Evolutionary conservation across 2,329 filamentous ascomycete species (phyloP).

Genomic region (Diaporthe ampelina): DNA sequence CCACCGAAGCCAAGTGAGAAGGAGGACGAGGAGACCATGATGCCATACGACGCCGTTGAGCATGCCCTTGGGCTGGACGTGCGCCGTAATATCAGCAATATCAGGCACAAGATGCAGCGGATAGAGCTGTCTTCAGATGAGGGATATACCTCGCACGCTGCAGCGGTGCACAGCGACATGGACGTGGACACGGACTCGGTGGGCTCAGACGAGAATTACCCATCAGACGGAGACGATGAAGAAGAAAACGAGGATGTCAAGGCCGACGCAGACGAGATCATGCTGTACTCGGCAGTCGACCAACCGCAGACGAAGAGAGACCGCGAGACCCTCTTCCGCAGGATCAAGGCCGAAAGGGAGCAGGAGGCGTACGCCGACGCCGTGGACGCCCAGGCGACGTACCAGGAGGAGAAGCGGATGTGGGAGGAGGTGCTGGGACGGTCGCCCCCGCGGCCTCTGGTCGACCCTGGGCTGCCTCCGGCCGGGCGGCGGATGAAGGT

Average conservation of each 20-base stretch:
- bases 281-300: slow-evolving; percentile 57
- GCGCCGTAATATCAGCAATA: slow-evolving; percentile 16
- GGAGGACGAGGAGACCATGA: slow-evolving; percentile 46
- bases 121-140: slow-evolving; percentile 25
- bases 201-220: background rate
- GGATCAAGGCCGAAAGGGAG: slow-evolving; percentile 57
- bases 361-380: slow-evolving; percentile 61
- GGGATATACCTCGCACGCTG: slow-evolving; percentile 23
- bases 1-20: slow-evolving; percentile 44
- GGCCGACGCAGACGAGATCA: slow-evolving; percentile 58
- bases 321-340: slow-evolving; percentile 51
- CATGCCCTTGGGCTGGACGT: slow-evolving; percentile 49
- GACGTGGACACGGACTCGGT: slow-evolving; percentile 20
- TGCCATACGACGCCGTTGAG: slow-evolving; percentile 63
- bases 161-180: background rate
- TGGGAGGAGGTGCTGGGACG: slow-evolving; percentile 59
- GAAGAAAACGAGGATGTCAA: slow-evolving; percentile 41
- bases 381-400: slow-evolving; percentile 56
- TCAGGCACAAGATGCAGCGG: slow-evolving; percentile 16
- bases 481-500: slow-evolving; percentile 41
- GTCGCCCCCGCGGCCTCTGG: slow-evolving; percentile 52
- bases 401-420: slow-evolving; percentile 59
- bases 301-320: slow-evolving; percentile 56
- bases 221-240: slow-evolving; percentile 31
- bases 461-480: slow-evolving; percentile 33